These are phyloP conservation scores for Aphanoascus verrucosus DNA, from an alignment of 2,329 filamentous ascomycete genomes.

Conservation along the genomic window DNA sequence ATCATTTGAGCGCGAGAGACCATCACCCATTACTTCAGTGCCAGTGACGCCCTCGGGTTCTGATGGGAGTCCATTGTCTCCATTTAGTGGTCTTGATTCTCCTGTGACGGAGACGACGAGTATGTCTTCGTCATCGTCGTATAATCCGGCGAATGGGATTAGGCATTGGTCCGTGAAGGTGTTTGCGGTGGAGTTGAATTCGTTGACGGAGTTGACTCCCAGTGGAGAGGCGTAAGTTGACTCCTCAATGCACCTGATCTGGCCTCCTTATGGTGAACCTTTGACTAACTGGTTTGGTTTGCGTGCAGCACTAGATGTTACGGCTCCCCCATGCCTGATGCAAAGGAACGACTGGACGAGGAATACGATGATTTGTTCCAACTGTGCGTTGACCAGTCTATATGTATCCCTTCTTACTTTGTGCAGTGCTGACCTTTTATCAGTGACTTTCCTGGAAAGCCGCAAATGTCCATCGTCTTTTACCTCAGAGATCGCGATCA, in stretches of 20 bases:
- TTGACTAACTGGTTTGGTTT: neutral
- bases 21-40: constrained; percentile 13
- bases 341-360: constrained; percentile 26
- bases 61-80: constrained; percentile 7
- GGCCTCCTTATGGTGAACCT: neutral
- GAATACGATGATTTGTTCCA: constrained; percentile 32
- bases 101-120: neutral
- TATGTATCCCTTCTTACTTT: neutral
- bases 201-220: constrained; percentile 23
- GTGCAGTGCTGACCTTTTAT: constrained; percentile 5
- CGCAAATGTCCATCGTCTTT: constrained; percentile 39
- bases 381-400: constrained; percentile 24
- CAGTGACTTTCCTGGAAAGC: constrained; percentile 39
- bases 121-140: neutral
- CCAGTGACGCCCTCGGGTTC: constrained; percentile 24
- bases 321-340: constrained; percentile 22
- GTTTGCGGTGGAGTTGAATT: constrained; percentile 24
- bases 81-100: neutral
- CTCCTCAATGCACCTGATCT: neutral
- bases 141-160: neutral
- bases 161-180: constrained; percentile 36
- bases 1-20: constrained; percentile 14
- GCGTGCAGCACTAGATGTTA: constrained; percentile 28
- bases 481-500: constrained; percentile 43
- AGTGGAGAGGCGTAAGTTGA: constrained; percentile 27